A percentile compares a stretch with the other conserved stretches of the same genome.
Evolutionary conservation across 177 flowering plant species (phyloP).

Genomic region (Vitis hybrid): DNA sequence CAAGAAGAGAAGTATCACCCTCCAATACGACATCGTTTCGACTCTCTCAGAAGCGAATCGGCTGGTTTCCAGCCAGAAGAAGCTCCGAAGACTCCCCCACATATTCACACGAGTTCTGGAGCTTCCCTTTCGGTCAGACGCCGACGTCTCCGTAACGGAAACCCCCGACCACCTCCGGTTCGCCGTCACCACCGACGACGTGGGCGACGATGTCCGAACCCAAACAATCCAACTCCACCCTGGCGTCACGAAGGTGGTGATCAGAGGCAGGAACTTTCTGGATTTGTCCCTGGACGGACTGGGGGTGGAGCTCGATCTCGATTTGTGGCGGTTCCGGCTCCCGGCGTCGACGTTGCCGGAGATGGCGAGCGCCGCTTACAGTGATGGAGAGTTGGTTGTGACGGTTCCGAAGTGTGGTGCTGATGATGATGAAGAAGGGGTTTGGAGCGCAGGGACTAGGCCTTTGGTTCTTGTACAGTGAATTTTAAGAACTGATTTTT

Average conservation of each 20-base stretch:
- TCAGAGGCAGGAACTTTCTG: conserved; percentile 1
- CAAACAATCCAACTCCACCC: conserved; percentile 26
- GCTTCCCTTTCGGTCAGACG: conserved; percentile 29
- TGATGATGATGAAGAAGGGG: too few relatives aligned
- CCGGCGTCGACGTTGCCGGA: conserved; percentile 14
- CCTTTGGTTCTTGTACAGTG: too few relatives aligned
- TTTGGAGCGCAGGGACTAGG: too few relatives aligned
- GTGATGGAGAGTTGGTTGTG: too few relatives aligned
- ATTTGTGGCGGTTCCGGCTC: conserved; percentile 25
- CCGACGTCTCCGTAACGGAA: conserved; percentile 32
- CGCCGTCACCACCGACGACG: conserved; percentile 10
- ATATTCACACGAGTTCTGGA: conserved; percentile 31
- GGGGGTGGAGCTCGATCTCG: conserved; percentile 22
- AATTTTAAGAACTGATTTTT: too few relatives aligned
- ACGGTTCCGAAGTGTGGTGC: too few relatives aligned
- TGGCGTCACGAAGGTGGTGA: conserved; percentile 28
- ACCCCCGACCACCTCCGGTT: conserved; percentile 21
- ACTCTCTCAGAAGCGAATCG: conserved; percentile 13
- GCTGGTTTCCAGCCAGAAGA: conserved; percentile 26
- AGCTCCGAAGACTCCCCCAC: conserved; percentile 42
- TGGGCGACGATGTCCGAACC: conserved; percentile 16
- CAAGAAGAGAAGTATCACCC: conserved; percentile 31
- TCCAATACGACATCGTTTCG: conserved; percentile 35
- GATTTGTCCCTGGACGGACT: conserved; percentile 6
- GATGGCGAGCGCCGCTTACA: too few relatives aligned